Base-by-base conservation (phyloP, 202 grass and related monocot species). In the Brachypodium distachyon region DNA sequence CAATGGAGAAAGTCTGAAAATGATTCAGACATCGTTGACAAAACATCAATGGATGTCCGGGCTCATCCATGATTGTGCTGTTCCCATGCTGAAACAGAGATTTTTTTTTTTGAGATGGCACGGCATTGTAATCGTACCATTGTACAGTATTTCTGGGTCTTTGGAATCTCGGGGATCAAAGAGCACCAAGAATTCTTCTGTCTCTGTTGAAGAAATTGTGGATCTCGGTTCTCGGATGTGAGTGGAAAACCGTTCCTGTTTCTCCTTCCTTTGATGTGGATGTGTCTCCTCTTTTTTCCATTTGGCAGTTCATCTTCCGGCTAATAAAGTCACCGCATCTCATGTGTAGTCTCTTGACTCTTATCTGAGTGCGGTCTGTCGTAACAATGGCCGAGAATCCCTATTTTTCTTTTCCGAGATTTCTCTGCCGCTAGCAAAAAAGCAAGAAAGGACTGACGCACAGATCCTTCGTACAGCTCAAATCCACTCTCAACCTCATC, bases 181-280 rank as follows among this genome's bases (percentile, higher is more conserved):
- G 33, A 38, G 1, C 9, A 2, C 9, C 7, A 7, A 7, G 18
- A 34, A 33, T 0, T 38, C 1, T 7, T 1, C n/a, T 63, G 33
- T 21, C 23, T 13, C 19, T 39, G 25, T 28, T 27, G 25, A 56
- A 13, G 13, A 1, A 17, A 9, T 33, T 33, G 14, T 33, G 17
- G 8, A 4, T 3, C 22, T 2, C 9, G 7, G 1, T 12, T 19
- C 18, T 23, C 21, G 11, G 10, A 14, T 9, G 36, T 8, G 10
- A 18, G 22, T 13, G 23, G 55, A 61, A 33, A 74, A 28, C 4
- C 34, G 25, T 4, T 4, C 0, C 3, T 7, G 42, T 12, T 55
- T 55, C 33, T 25, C 65, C 38, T 59, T 59, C n/a, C 14, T 40
- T 4, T 77, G 78, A 64, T 56, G 78, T 71, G 29, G 56, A 72